Base-by-base conservation (phyloP, 139 green algal species). In the Medakamo hakoo region DNA sequence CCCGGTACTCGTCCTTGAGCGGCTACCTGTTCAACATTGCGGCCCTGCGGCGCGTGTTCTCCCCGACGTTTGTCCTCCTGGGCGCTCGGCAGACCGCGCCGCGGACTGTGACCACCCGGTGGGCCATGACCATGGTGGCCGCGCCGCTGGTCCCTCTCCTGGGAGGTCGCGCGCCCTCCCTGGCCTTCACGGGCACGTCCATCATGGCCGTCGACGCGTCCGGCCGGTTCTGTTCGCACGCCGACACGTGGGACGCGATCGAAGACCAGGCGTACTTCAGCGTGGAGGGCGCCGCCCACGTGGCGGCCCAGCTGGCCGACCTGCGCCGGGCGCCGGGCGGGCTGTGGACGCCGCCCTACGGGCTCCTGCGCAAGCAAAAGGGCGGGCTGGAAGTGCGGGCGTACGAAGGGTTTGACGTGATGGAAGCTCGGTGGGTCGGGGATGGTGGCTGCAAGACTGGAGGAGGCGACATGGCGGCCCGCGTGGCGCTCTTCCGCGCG, bases 11-110 rank as follows among this genome's bases (percentile, higher is more conserved):
- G 2, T 27, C 25, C 23, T 55, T 70, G 0, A 58, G 60, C 4
- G 79, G 85, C 3, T 93, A 93, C 66, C 66, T 88, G 55, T 84
- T 88, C 76, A 93, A 93, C 71, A 90, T 93, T 57, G 30, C 40
- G 1, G 78, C 91, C 65, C 72, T 93, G 66, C 75, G 71, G 5
- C 62, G 55, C 3, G 66, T 93, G 1, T 93, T 93, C 64, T 27
- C 63, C 24, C 85, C 85, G 29, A 74, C 59, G 23, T 91, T 88
- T 62, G 67, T 62, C 19, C 73, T 93, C 64, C 80, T 84, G 32
- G 71, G 82, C 62, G 74, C 90, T 4, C 62, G 66, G 20, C 75
- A 78, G 63, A 83, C 76, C 20, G 79, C 70, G 19, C 61, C 74
- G 2, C 68, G 68, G 27, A 84, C 91, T 63, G 52, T 90, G 26